Evolutionary conservation across 345 rosid species (phyloP), one percentile per base, ranked within the genome.

Genomic region (Sisymbrium irio): DNA sequence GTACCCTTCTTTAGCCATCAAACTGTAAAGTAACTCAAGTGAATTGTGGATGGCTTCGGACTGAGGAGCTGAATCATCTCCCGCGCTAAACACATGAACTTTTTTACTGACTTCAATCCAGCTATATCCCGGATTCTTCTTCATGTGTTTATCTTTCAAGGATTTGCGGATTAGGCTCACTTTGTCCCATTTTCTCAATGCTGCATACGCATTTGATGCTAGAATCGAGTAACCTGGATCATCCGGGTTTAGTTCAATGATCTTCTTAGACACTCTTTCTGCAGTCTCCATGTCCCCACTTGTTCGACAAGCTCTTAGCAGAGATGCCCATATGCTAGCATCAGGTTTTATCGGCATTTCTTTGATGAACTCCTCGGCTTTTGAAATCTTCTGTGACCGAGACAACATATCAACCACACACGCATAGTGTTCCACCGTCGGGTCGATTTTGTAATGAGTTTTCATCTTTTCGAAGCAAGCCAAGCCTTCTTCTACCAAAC

Each of bases 401-500:
- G 88, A 82, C 60, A 86, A 61, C 77, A 86, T 78, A 74, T 86
- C 86, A 6, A 82, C 88, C 25, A 84, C 77, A 73, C 88, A 84
- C 5, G 88, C 88, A 42, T 86, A 84, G 55, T 82, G 88, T 73
- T 86, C 84, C 0, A 82, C 67, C 64, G 18, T 62, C 28, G 88
- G 90, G 33, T 75, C 80, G 15, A 85, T 67, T 59, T 77, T 75
- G 70, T 83, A 83, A 76, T 60, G 77, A 47, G 71, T 77, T 79
- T 81, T 82, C 87, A 89, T 84, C 77, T 49, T 72, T 18, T 84
- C 73, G 44, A 89, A 87, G 62, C 55, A 82, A 57, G 81, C 78
- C 46, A 85, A 67, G 15, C 92, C 96, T 69, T 86, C 87, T 66
- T 89, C 89, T 7, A 86, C 90, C 67, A 89, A 71, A 74, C 96